phyloP scores from a whole-genome alignment of 139 green algal species.

The Desmodesmus armatus region DNA sequence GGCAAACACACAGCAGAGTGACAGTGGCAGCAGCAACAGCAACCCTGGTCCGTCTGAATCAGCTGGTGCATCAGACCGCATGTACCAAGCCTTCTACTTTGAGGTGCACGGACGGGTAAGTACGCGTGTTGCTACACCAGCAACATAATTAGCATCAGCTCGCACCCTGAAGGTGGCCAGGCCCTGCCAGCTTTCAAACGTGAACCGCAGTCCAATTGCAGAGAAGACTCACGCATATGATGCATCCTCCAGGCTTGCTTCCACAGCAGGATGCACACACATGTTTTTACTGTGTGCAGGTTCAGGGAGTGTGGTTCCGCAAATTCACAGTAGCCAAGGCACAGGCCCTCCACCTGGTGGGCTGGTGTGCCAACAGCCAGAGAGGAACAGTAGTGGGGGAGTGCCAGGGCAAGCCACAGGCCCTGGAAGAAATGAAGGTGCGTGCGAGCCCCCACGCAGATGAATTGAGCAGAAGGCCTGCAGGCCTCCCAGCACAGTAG shows the following conservation, averaged over 20 bases:
- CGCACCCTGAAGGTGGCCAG: too few species aligned
- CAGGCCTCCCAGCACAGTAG: not conserved
- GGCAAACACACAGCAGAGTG: too few species aligned
- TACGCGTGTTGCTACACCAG: not conserved
- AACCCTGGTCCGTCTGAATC: too few species aligned
- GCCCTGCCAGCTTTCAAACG: too few species aligned
- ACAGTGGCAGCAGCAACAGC: too few species aligned
- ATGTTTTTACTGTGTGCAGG: conserved; percentile 12
- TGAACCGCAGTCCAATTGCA: not conserved
- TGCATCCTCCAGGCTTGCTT: not conserved
- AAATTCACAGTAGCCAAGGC: conserved; percentile 31
- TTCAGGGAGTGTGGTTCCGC: conserved; percentile 43
- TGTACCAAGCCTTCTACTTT: conserved; percentile 29
- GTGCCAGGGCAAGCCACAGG: not conserved
- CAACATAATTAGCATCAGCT: too few species aligned
- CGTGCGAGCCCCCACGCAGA: not conserved
- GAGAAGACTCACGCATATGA: not conserved
- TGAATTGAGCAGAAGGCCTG: not conserved
- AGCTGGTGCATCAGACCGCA: too few species aligned
- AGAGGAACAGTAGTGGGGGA: conserved; percentile 38
- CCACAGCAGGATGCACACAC: not conserved
- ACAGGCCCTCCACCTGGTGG: conserved; percentile 16
- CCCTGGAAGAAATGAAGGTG: conserved; percentile 37
- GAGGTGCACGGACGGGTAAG: conserved; percentile 20
- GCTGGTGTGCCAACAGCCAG: conserved; percentile 28